Base-by-base conservation (phyloP, 495 filamentous ascomycete genomes). In the Monascus purpureus region DNA sequence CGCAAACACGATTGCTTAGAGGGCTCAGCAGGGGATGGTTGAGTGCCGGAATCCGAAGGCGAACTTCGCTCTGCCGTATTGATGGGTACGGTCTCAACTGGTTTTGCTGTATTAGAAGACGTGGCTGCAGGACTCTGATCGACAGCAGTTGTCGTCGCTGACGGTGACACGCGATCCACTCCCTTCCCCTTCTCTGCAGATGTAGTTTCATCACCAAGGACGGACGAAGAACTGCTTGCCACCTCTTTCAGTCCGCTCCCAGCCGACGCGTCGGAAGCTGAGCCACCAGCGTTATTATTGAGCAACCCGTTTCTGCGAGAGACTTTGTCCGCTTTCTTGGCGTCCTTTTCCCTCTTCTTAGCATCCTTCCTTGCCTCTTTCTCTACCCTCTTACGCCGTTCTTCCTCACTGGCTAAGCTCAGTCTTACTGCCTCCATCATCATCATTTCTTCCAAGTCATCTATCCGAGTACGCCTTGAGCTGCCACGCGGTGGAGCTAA, bases 381-480 rank as follows among this genome's bases (percentile, higher is more conserved):
- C 30, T 90, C 82, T 18, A 79, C 79, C 43, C 79, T 80, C 29
- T 68, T 77, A 39, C 77, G 76, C 29, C 87, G 72, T 27, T 95
- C 86, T 44, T 97, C 90, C 45, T 97, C 90, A 18, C 80, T 79
- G 6, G 79, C 86, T 16, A 96, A 61, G 30, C 83, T 92, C 28
- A 93, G 55, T 18, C 90, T 65, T 32, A 97, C 88, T 2, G 90
- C 90, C 49, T 96, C 90, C 67, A 87, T 81, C 70, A 95, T 82
- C 90, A 97, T 97, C 65, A 96, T 82, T 29, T 93, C 88, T 48
- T 97, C 90, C 8, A 96, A 59, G 43, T 95, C 88, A 27, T 92
- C 83, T 32, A 90, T 66, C 28, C 84, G 65, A 32, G 48, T 73
- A 30, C 76, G 61, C 31, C 82, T 64, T 9, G 76, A 72, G 38